phyloP scores from a whole-genome alignment of 75 land plant species.

The Picea sitchensis region DNA sequence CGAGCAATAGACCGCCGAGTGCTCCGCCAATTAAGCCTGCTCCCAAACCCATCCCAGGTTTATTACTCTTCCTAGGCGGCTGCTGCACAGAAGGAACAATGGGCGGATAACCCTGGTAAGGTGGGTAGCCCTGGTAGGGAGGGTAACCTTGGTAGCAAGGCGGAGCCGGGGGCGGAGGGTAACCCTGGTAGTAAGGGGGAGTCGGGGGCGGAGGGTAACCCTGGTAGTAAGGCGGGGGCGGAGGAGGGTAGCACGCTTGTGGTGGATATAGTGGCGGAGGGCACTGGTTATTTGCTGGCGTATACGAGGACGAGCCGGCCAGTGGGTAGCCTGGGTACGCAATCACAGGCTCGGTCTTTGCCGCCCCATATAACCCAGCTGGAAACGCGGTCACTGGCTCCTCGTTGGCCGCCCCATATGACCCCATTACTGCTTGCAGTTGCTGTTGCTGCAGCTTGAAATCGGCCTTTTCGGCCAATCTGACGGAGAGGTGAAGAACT shows the following conservation, averaged over 20 bases:
- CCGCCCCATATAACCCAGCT: not conserved
- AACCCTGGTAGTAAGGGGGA: too few species aligned
- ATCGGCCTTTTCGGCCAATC: conserved; percentile 16
- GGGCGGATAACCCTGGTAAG: not conserved
- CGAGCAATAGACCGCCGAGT: too few species aligned
- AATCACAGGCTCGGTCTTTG: conserved; percentile 2
- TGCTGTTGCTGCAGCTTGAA: not conserved
- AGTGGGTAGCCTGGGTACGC: conserved; percentile 8
- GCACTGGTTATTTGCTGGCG: not conserved
- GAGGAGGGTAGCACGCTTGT: too few species aligned
- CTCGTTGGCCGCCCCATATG: too few species aligned
- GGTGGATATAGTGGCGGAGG: too few species aligned
- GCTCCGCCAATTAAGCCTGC: too few species aligned
- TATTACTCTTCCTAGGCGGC: too few species aligned
- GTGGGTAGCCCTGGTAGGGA: not conserved
- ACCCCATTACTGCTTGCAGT: not conserved
- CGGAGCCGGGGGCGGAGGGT: not conserved
- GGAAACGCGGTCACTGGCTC: not conserved
- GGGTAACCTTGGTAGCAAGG: too few species aligned
- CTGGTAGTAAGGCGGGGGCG: not conserved
- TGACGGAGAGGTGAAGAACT: conserved; percentile 25
- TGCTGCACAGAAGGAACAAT: too few species aligned
- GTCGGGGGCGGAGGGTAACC: too few species aligned
- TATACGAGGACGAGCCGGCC: not conserved
- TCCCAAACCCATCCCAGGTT: too few species aligned